Base-by-base conservation (phyloP, 1,284 basidiomycete species). In the Gymnopus androsaceus region DNA sequence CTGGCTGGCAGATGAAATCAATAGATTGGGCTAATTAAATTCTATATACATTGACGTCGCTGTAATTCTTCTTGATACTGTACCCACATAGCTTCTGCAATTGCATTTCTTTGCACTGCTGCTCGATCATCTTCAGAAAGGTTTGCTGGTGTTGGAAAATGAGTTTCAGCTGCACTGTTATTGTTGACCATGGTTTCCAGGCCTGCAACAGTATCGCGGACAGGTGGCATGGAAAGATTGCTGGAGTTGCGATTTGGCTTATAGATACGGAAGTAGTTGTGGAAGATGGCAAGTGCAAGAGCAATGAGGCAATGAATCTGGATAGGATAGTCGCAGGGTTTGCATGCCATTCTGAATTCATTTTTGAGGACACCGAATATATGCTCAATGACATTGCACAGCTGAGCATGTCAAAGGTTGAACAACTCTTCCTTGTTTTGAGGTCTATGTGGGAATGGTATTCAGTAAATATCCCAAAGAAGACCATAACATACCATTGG, bases 321-420 rank as follows among this genome's bases (percentile, higher is more conserved):
- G 25, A 69, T 57, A 3, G 33, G 15, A 37, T 37, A 37, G 6
- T n/a, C 36, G 19, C 12, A n/a, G 6, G 36, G 12, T 17, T 37
- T 17, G 6, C 12, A 5, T 6, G 4, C 15, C 12, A 37, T 37
- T 14, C 19, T 37, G 36, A 37, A 37, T 14, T 37, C 12, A 12
- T 5, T 6, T 28, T 75, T 74, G 19, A 70, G 2, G 0, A 72
- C 59, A 19, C 72, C 67, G 64, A 75, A 75, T 1, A 69, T 69
- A 0, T 60, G 56, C 48, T 75, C 66, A 38, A 75, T 64, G 4
- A 69, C 63, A 51, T 71, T 71, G 1, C 61, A 51, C 0, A 59
- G 58, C 3, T 49, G 36, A 9, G 68, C 65, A 61, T 75, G 70
- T 0, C 56, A 40, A 3, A 74, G 61, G 28, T 72, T 74, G 60